Base-by-base conservation (phyloP, 75 land plant genomes). In the Picea sitchensis region DNA sequence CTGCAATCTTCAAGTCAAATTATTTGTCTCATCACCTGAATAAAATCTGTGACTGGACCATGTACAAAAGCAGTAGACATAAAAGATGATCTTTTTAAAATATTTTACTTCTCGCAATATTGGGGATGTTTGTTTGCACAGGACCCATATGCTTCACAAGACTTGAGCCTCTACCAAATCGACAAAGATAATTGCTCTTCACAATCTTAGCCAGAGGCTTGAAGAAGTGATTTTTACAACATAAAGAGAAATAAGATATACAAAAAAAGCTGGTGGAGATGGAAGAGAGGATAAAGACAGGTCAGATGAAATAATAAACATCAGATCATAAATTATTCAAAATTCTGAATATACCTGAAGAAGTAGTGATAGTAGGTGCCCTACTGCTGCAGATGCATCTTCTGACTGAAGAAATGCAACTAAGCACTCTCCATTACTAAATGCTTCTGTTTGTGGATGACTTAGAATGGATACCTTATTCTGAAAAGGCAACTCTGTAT, bases 311-410 rank as follows among this genome's bases (percentile, higher is more conserved):
- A 71, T 11, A 3, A 20, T 71, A 41, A 44, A 34, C 71, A 67
- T 36, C 20, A 44, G 1, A 34, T 44, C 54, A 71, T n/a, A 20
- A 21, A 47, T 12, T 3, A 26, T 71, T 44, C 21, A 71, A 59
- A 13, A 75, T 14, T 38, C 57, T 30, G 9, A 63, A 14, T 76
- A 65, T 84, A 93, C 98, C 80, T 91, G 89, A 31, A 96, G 90
- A 67, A 96, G 88, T 82, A 97, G 85, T 47, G 99, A 97, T 31
- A 95, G 80, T 85, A 94, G 89, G 76, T 97, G 98, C 61, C 99
- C 99, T 76, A 97, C 87, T 72, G 91, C 92, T 82, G 90, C 87
- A 30, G 98, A 93, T 79, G 94, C 91, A 68, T 84, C 62, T 69
- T 91, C 80, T 14, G 94, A 91, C 64, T 85, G 99, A 18, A 97